Evolutionary conservation across 73 alveolate genomes (phyloP).

Genomic region (Paramecium octaurelia): DNA sequence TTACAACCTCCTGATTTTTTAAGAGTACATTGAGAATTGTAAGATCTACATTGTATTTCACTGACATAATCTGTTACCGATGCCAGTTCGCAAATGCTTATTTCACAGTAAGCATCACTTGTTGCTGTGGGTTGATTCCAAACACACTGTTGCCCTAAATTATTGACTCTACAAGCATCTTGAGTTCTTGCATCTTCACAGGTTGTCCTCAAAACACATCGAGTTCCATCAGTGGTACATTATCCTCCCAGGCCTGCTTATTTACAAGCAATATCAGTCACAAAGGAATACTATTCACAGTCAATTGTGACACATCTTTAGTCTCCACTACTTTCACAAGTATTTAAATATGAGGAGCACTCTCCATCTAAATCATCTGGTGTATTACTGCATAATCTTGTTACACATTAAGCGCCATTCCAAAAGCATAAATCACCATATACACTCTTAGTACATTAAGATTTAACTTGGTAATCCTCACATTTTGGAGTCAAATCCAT

Average conservation of each 20-base stretch:
- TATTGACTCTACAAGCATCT: neutral
- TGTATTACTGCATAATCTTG: neutral
- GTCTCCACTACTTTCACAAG: neutral
- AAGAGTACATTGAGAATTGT: neutral
- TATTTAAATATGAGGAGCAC: neutral
- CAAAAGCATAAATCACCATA: neutral
- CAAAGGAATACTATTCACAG: neutral
- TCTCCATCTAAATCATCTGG: neutral
- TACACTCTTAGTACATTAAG: neutral
- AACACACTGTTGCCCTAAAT: neutral
- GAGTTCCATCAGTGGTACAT: neutral
- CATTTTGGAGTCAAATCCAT: neutral
- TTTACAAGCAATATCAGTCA: neutral
- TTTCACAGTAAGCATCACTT: neutral
- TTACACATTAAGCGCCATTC: neutral
- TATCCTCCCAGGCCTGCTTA: neutral
- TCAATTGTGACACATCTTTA: neutral
- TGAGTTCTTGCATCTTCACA: neutral
- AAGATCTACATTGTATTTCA: neutral
- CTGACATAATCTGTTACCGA: neutral
- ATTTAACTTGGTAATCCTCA: neutral
- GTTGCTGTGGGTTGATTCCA: neutral
- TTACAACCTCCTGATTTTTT: neutral
- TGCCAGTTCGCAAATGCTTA: neutral
- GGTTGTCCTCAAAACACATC: neutral